Percentiles rank a stretch among this genome's conserved stretches.
Conservation (phyloP, 2,329 filamentous ascomycete species). For the Phymatotrichopsis omnivora region DNA sequence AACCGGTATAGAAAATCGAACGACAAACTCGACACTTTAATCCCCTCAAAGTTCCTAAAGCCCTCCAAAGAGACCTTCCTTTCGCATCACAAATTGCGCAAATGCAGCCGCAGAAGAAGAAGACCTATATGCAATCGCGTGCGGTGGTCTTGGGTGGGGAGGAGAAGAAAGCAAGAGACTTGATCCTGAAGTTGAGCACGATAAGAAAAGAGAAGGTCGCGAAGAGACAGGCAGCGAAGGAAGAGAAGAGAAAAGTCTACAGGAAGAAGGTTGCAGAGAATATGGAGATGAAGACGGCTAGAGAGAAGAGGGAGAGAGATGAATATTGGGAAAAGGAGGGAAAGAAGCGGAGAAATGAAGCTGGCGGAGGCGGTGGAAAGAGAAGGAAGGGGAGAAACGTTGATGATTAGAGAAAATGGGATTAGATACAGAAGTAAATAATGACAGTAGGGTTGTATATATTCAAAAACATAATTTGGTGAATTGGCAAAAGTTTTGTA, state of each 20-base stretch:
- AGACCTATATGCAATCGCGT: conserved; percentile 90
- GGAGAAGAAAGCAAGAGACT: conserved; percentile 75
- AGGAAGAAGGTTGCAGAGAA: conserved; percentile 72
- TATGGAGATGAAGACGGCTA: conserved; percentile 70
- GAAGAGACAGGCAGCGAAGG: conserved; percentile 75
- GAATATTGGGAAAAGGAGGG: conserved; percentile 91
- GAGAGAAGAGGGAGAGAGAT: conserved; percentile 84
- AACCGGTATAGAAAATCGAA: conserved; percentile 40
- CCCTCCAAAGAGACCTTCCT: conserved; percentile 72
- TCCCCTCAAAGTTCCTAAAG: conserved; percentile 62
- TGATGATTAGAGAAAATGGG: conserved; percentile 11
- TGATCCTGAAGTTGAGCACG: conserved; percentile 89
- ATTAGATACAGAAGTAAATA: too few species aligned
- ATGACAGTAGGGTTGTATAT: too few species aligned
- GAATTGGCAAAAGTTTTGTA: too few species aligned
- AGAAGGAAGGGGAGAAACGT: conserved; percentile 37
- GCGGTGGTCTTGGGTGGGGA: conserved; percentile 67
- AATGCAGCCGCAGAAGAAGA: conserved; percentile 66
- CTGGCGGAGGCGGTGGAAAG: conserved; percentile 42
- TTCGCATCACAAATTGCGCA: conserved; percentile 84
- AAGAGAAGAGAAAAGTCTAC: conserved; percentile 71
- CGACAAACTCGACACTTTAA: conserved; percentile 66
- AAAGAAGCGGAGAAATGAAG: conserved; percentile 56
- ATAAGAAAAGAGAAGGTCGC: conserved; percentile 82
- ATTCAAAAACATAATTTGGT: too few species aligned